Evolutionary conservation across 2,329 filamentous ascomycete species (phyloP).

Genomic region (Pseudopyricularia javanii): DNA sequence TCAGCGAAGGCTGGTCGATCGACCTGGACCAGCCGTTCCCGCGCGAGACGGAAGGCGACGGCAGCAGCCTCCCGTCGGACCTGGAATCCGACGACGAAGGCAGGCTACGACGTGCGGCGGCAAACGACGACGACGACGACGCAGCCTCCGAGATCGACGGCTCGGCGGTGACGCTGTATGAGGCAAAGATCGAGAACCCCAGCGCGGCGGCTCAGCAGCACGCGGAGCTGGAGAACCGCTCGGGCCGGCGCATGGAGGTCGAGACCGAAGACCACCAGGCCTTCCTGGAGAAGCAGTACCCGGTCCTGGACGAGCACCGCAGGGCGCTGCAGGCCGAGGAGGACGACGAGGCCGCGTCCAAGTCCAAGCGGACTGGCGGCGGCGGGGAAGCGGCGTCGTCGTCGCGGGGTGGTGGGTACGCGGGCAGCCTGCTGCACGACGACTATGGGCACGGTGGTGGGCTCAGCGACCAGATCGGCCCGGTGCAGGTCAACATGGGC

Average conservation of each 20-base stretch:
- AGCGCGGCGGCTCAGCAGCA: constrained; percentile 49
- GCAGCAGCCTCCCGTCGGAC: background rate
- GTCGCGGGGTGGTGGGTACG: constrained; percentile 21
- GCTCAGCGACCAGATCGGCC: constrained; percentile 72
- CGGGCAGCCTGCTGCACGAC: constrained; percentile 7
- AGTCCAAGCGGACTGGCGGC: background rate
- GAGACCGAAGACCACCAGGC: constrained; percentile 62
- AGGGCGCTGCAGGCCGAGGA: constrained; percentile 24
- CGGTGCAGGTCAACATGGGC: constrained; percentile 96
- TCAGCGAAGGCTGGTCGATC: constrained; percentile 75
- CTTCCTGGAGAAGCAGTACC: constrained; percentile 65
- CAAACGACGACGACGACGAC: constrained; percentile 12
- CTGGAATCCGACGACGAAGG: background rate
- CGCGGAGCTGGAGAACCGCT: constrained; percentile 33
- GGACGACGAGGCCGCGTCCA: constrained; percentile 18
- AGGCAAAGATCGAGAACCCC: constrained; percentile 67
- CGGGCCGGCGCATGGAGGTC: constrained; percentile 39
- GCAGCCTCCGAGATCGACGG: constrained; percentile 27
- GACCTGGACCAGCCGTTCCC: constrained; percentile 56
- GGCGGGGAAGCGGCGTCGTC: constrained; percentile 18
- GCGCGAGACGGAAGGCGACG: background rate
- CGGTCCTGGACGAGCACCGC: constrained; percentile 55
- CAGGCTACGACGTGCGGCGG: background rate
- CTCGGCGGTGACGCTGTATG: constrained; percentile 60
- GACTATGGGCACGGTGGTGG: constrained; percentile 23